Evolutionary conservation across 2,329 filamentous ascomycete genomes (phyloP).

Genomic region (Epichloe coenophiala): DNA sequence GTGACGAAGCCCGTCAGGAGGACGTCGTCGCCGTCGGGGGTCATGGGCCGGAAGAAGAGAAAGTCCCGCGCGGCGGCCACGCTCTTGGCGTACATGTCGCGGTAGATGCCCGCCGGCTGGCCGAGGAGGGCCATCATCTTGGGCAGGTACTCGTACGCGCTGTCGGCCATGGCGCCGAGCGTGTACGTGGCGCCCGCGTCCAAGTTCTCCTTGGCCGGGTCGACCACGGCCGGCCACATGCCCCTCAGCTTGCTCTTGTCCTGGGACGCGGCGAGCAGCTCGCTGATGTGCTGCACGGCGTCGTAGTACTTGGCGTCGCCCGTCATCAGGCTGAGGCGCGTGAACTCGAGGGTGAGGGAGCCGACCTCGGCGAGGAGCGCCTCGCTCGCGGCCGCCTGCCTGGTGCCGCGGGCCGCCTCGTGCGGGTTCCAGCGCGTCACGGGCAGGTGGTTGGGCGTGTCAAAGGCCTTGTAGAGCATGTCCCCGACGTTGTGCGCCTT

Average conservation of each 20-base stretch:
- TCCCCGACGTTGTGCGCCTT: conserved; percentile 39
- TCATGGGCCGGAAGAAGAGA: conserved; percentile 58
- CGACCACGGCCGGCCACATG: conserved; percentile 56
- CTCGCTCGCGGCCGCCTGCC: conserved; percentile 7
- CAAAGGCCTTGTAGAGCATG: conserved; percentile 38
- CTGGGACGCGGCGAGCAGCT: conserved; percentile 52
- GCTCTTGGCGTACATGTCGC: conserved; percentile 46
- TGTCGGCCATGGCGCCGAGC: conserved; percentile 39
- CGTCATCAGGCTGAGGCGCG: conserved; percentile 55
- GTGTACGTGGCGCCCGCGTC: conserved; percentile 27
- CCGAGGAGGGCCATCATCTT: conserved; percentile 53
- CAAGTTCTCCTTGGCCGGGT: conserved; percentile 38
- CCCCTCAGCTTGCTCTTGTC: conserved; percentile 55
- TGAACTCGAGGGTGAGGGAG: conserved; percentile 59
- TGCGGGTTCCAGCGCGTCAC: conserved; percentile 17
- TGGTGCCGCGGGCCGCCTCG: conserved; percentile 12
- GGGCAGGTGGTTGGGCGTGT: conserved; percentile 37
- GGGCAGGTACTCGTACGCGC: conserved; percentile 45
- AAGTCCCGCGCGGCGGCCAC: conserved; percentile 47
- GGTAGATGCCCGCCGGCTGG: conserved; percentile 44
- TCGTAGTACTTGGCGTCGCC: conserved; percentile 60
- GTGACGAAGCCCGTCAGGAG: conserved; percentile 39
- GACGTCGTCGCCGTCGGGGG: conserved; percentile 42
- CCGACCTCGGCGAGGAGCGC: conserved; percentile 47
- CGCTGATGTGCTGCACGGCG: conserved; percentile 55